Conservation (phyloP, 2,329 filamentous ascomycete genomes). For the Botrytis paeoniae region DNA sequence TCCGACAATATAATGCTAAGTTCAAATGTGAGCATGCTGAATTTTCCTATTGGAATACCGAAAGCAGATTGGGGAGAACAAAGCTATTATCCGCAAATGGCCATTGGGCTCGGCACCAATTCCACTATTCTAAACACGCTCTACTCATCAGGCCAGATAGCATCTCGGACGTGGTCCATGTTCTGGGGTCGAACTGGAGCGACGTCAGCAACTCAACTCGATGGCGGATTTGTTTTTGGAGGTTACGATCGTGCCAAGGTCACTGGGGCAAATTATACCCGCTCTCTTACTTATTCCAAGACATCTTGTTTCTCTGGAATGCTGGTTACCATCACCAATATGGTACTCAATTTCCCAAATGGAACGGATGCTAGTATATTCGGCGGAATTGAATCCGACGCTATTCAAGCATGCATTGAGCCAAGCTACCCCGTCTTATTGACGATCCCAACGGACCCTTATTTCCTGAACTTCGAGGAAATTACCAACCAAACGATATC, state of each 20-base stretch:
- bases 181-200: constrained; percentile 12
- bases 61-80: constrained; percentile 16
- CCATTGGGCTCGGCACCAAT: constrained; percentile 14
- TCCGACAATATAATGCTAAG: background rate
- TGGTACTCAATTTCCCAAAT: constrained; percentile 16
- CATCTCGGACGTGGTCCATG: constrained; percentile 15
- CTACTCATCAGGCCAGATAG: constrained; percentile 2
- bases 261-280: constrained; percentile 1
- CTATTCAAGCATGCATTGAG: constrained; percentile 6
- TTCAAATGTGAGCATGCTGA: background rate
- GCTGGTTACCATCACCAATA: constrained; percentile 13
- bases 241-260: constrained; percentile 17
- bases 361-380: constrained; percentile 15
- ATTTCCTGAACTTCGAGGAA: background rate
- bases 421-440: constrained; percentile 11
- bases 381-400: background rate
- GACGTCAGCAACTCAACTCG: background rate
- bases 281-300: background rate
- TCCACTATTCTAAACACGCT: constrained; percentile 7
- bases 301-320: constrained; percentile 7
- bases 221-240: background rate
- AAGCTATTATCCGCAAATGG: constrained; percentile 12
- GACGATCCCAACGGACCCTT: background rate
- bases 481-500: background rate
- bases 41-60: constrained; percentile 7